These are phyloP conservation scores for Vicia villosa DNA, from an alignment of 306 rosid species.

Conservation along the genomic window DNA sequence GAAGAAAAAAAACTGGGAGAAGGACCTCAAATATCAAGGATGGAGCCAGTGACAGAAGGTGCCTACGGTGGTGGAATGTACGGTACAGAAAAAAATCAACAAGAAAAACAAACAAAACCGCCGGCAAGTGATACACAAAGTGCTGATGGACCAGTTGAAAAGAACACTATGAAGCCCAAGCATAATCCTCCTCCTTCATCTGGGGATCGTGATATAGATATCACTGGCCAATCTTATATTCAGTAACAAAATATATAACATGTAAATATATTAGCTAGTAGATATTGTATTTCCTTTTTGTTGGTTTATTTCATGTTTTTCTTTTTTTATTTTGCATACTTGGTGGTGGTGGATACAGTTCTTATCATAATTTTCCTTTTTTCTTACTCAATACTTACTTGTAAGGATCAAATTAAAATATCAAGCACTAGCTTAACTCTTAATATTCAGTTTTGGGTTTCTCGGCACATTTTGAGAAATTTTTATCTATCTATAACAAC, in stretches of 20 bases:
- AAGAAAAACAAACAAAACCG: slow-evolving; percentile 37
- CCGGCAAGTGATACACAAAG: slow-evolving; percentile 66
- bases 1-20: slow-evolving; percentile 44
- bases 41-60: slow-evolving; percentile 58
- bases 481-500: too few relatives aligned
- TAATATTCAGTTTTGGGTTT: too few relatives aligned
- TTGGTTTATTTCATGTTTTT: too few relatives aligned
- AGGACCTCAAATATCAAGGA: slow-evolving; percentile 53
- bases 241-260: slow-evolving; percentile 38
- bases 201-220: slow-evolving; percentile 66
- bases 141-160: slow-evolving; percentile 64
- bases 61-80: slow-evolving; percentile 86
- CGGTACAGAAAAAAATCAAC: slow-evolving; percentile 48
- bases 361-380: too few relatives aligned
- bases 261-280: neutral
- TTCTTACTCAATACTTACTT: too few relatives aligned
- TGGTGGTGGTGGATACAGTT: too few relatives aligned
- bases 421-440: too few relatives aligned
- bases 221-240: slow-evolving; percentile 73
- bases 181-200: slow-evolving; percentile 59
- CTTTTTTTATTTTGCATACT: too few relatives aligned
- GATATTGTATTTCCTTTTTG: too few relatives aligned
- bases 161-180: slow-evolving; percentile 33
- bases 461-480: too few relatives aligned
- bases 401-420: too few relatives aligned